Evolutionary conservation across 345 rosid species (phyloP), one percentile per base, ranked within the genome.

Genomic region (Corymbia maculata): DNA sequence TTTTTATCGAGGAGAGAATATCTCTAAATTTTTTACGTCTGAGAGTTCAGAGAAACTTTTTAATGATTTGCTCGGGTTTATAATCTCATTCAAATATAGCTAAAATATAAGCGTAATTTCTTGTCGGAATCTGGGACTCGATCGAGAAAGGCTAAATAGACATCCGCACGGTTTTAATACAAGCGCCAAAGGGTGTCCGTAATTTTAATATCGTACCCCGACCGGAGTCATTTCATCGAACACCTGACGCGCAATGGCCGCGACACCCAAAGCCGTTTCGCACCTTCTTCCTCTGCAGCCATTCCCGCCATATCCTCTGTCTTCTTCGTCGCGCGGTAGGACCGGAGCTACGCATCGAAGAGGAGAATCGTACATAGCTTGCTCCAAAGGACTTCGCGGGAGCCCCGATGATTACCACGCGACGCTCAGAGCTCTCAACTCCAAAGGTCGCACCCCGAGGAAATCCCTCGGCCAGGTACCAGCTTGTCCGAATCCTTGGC

Each of bases 401-500:
- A 93, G 92, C 91, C 89, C 93, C 85, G 98, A 97, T 88, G 99
- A 97, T 89, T 96, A 96, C 93, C 95, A 95, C 93, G 93, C 97
- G 89, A 97, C 98, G 36, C 92, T 97, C 87, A 94, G 89, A 88
- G 96, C 97, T 49, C 99, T 97, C 92, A 96, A 96, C 89, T 96
- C 98, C 89, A 95, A 91, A 68, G 97, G 95, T 51, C 98, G 97
- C 6, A 92, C 93, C 50, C 99, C 98, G n/a, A 93, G 97, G 50
- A 97, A 96, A 93, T 96, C 99, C 70, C 97, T 96, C 8, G 98
- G 99, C 89, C 98, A 97, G 98, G 99, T 96, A 87, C 52, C 52
- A 21, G 6, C 61, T 17, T 42, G 85, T 44, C 28, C 44, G 55
- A 82, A 51, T 30, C 79, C 85, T 87, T 64, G 32, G 64, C 17